These are phyloP conservation scores for Trichoderma sp. DNA, from an alignment of 2,329 filamentous ascomycete species.

Conservation along the genomic window DNA sequence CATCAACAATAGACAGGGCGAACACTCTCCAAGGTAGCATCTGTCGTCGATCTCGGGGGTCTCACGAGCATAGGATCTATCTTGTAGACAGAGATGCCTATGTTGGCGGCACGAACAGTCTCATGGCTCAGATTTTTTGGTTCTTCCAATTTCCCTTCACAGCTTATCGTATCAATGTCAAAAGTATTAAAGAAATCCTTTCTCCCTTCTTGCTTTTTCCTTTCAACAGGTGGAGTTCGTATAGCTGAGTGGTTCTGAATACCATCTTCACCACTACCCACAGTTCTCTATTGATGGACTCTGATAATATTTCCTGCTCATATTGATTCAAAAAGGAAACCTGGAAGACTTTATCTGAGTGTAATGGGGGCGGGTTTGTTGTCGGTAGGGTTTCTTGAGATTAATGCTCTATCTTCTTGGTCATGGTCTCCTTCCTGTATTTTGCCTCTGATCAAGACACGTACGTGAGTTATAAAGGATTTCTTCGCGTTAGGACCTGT, in stretches of 20 bases:
- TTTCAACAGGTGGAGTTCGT: neutral
- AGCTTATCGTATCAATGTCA: rapidly evolving
- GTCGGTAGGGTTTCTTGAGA: neutral
- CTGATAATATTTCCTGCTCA: neutral
- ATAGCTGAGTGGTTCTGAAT: neutral
- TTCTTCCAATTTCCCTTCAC: neutral
- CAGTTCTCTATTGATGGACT: neutral
- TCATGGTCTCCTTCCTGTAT: neutral
- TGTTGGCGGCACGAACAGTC: neutral
- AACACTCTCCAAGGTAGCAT: neutral
- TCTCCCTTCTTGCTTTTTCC: neutral
- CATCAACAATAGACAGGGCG: neutral
- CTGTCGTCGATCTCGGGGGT: neutral
- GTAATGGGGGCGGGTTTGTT: neutral
- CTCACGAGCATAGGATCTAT: neutral
- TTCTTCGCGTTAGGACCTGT: neutral
- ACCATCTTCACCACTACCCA: neutral
- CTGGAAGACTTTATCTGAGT: neutral
- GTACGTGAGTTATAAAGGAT: neutral
- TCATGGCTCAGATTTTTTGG: neutral
- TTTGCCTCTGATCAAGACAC: neutral
- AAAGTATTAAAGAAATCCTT: neutral
- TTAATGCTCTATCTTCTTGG: neutral
- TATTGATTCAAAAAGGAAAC: neutral
- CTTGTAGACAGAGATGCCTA: neutral